Evolutionary conservation across 1,139 yeast species (phyloP).

Genomic region (Lipomyces yarrowii): DNA sequence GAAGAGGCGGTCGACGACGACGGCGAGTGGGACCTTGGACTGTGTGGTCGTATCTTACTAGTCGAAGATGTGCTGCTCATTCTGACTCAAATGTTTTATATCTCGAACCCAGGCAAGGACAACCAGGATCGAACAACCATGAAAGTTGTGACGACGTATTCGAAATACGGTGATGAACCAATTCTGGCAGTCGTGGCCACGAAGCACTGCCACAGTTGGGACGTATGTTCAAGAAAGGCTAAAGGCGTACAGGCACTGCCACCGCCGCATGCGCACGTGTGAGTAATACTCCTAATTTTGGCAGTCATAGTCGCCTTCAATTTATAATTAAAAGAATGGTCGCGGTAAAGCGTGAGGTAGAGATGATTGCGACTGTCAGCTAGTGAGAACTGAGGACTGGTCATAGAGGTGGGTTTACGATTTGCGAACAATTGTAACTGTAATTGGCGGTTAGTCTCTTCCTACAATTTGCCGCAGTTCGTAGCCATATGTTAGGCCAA

Average conservation of each 20-base stretch:
- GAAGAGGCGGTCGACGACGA: constrained; percentile 24
- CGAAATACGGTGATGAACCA: not conserved
- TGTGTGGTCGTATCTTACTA: not conserved
- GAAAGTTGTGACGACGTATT: not conserved
- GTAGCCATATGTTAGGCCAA: no score
- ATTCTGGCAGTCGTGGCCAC: not conserved
- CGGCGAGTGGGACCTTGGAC: constrained; percentile 9
- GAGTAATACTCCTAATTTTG: not conserved
- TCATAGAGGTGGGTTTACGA: no score
- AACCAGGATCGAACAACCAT: not conserved
- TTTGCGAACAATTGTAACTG: no score
- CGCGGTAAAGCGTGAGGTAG: not conserved
- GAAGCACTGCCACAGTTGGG: not conserved
- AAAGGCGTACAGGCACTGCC: not conserved
- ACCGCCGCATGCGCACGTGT: not conserved
- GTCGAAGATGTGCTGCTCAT: not conserved
- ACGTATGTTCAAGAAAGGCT: not conserved
- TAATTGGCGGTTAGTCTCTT: no score
- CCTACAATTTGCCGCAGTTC: no score
- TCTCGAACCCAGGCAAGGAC: not conserved
- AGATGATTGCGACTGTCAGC: no score
- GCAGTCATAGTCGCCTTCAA: no score
- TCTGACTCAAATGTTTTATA: not conserved
- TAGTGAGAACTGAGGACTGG: no score
- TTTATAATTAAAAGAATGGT: no score